phyloP scores from a whole-genome alignment of 2,329 filamentous ascomycete genomes.

The Elsinoe necatrix region DNA sequence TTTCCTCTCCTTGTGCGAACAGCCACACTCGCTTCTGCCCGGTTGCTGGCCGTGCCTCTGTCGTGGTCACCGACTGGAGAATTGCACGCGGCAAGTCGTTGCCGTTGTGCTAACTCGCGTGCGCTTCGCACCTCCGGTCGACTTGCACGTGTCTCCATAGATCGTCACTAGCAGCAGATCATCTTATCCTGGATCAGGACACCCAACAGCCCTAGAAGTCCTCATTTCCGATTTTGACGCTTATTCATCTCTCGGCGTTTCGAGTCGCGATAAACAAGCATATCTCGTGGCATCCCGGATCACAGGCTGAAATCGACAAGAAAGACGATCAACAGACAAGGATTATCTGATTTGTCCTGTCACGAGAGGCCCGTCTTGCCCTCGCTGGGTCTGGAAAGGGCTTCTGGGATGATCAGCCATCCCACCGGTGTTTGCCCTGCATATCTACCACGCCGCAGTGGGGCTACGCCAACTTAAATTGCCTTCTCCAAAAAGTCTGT shows the following conservation, averaged over 20 bases:
- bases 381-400: not conserved
- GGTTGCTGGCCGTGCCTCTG: not conserved
- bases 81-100: not conserved
- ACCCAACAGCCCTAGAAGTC: not conserved
- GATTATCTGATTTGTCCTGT: not conserved
- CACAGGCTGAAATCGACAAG: not conserved
- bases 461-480: conserved; percentile 2
- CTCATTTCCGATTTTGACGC: conserved; percentile 1
- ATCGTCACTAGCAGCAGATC: not conserved
- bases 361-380: not conserved
- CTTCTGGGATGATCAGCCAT: not conserved
- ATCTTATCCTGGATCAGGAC: not conserved
- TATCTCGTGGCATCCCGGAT: no score
- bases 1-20: not conserved
- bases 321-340: not conserved
- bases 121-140: not conserved
- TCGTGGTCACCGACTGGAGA: not conserved
- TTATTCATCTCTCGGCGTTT: not conserved
- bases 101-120: not conserved
- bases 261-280: not conserved
- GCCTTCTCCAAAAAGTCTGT: not conserved
- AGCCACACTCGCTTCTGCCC: not conserved
- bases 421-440: conserved; percentile 4
- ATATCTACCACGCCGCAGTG: conserved; percentile 9
- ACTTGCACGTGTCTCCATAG: conserved; percentile 3